A percentile compares a stretch with the other conserved stretches of the same genome.
These are phyloP conservation scores for Helotiales sp. DNA, from an alignment of 2,329 filamentous ascomycete species.

Conservation along the genomic window DNA sequence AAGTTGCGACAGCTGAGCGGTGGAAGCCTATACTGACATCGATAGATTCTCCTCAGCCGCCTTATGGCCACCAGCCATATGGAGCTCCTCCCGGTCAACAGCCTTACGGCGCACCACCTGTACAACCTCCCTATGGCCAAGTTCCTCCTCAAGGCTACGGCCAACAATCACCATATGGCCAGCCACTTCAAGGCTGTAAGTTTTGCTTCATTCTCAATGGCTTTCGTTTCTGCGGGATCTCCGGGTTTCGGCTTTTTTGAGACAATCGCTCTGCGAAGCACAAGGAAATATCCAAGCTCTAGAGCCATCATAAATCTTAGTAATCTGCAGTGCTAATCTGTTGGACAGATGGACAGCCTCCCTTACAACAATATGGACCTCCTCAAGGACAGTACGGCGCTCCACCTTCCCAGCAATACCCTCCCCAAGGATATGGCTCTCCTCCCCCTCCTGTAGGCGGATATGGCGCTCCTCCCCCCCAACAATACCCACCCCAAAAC, in stretches of 20 bases:
- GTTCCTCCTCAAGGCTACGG: not conserved
- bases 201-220: too few species aligned
- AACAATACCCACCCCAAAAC: slow-evolving; percentile 25
- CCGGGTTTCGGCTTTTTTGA: too few species aligned
- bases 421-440: slow-evolving; percentile 16
- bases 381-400: slow-evolving; percentile 3
- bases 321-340: too few species aligned
- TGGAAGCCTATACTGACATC: slow-evolving; percentile 6
- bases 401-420: slow-evolving; percentile 12
- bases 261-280: too few species aligned
- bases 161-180: slow-evolving; percentile 9
- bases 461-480: slow-evolving; percentile 31
- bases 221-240: too few species aligned
- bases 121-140: slow-evolving; percentile 20
- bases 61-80: slow-evolving; percentile 13
- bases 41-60: slow-evolving; percentile 19
- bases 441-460: slow-evolving; percentile 8
- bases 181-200: slow-evolving; percentile 11
- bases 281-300: too few species aligned
- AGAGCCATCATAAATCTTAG: too few species aligned
- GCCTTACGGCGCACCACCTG: slow-evolving; percentile 17
- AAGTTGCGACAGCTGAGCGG: slow-evolving; percentile 2
- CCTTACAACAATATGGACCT: not conserved
- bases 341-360: slow-evolving; percentile 6
- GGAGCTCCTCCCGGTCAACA: slow-evolving; percentile 17